Percentiles rank a stretch among this genome's conserved stretches.
Conservation (phyloP, 106 monocot species). For the Chionographis japonica region DNA sequence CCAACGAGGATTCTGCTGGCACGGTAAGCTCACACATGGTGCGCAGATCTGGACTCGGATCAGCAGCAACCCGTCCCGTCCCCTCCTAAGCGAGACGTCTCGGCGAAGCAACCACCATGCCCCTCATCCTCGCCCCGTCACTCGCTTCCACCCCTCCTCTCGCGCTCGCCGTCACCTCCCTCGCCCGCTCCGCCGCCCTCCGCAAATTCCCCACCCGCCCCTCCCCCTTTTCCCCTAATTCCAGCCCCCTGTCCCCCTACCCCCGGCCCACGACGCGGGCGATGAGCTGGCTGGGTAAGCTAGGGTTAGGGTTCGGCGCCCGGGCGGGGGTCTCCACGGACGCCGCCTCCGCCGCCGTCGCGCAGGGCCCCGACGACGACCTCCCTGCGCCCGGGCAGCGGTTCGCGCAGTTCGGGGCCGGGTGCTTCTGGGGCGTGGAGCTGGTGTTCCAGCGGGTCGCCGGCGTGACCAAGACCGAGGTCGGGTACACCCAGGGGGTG, state of each 20-base stretch:
- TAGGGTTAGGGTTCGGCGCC: conserved; percentile 47
- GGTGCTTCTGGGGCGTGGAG: conserved; percentile 98
- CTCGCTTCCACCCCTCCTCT: conserved; percentile 4
- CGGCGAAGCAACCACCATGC: background rate
- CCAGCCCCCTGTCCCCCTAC: conserved; percentile 1
- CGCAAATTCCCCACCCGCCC: conserved; percentile 1
- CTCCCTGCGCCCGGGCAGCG: conserved; percentile 47
- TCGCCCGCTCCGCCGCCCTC: conserved; percentile 6
- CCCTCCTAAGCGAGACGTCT: conserved; percentile 4
- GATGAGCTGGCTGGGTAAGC: conserved; percentile 63
- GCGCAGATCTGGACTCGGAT: no score
- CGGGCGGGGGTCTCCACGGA: conserved; percentile 27
- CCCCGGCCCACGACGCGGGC: conserved; percentile 2
- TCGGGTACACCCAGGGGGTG: conserved; percentile 82
- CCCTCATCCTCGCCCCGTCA: background rate
- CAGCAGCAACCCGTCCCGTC: background rate
- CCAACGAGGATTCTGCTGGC: no score
- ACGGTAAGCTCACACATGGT: no score
- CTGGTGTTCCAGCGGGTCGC: conserved; percentile 81
- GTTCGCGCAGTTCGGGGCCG: conserved; percentile 93
- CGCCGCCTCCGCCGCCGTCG: conserved; percentile 38
- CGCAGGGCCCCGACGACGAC: conserved; percentile 75
- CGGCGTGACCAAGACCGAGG: conserved; percentile 78
- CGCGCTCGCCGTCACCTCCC: conserved; percentile 2
- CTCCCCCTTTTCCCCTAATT: conserved; percentile 1